These are phyloP conservation scores for Beauveria varroae DNA, from an alignment of 2,329 filamentous ascomycete genomes.

Conservation along the genomic window DNA sequence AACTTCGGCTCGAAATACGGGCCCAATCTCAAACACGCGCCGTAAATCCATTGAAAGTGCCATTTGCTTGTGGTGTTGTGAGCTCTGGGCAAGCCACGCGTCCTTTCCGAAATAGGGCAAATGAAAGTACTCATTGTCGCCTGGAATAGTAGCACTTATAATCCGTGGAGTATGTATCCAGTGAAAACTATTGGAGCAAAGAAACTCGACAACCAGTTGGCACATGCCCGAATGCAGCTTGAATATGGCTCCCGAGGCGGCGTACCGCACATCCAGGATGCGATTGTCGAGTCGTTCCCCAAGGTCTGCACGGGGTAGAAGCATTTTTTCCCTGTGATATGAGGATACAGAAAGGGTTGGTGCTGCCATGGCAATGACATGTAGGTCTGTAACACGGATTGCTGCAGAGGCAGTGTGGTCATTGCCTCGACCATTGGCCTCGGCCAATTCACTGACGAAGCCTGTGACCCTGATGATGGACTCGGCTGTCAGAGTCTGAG, in stretches of 20 bases:
- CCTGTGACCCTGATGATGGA: background rate
- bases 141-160: background rate
- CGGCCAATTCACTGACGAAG: background rate
- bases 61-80: slow-evolving; percentile 6
- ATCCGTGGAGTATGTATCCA: slow-evolving; percentile 1
- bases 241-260: background rate
- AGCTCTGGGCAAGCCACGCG: slow-evolving; percentile 1
- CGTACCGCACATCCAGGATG: background rate
- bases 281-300: background rate
- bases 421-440: background rate
- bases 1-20: background rate
- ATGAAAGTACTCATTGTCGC: background rate
- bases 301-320: background rate
- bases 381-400: background rate
- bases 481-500: background rate
- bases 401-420: background rate
- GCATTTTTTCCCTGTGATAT: no score
- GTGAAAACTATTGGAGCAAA: background rate
- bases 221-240: slow-evolving; percentile 7
- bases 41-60: background rate
- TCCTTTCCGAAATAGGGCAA: slow-evolving; percentile 1
- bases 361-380: background rate
- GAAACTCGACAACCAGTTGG: slow-evolving; percentile 5
- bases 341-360: background rate
- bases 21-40: slow-evolving; percentile 2